These are phyloP conservation scores for Pyrenochaeta sp. DNA, from an alignment of 2,329 filamentous ascomycete genomes.

Conservation along the genomic window DNA sequence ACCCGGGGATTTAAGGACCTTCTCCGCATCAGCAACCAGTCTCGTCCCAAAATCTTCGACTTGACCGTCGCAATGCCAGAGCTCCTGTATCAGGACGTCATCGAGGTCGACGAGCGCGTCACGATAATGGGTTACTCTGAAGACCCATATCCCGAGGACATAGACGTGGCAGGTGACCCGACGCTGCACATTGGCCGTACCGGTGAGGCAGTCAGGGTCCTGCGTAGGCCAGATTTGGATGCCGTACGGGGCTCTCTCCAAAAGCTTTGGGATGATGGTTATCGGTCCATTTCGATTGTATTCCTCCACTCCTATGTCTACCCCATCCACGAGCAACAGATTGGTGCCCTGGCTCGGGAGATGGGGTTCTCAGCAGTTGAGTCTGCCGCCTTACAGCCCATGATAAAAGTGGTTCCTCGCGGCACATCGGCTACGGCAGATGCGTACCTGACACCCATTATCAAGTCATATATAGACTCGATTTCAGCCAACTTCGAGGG, in stretches of 20 bases:
- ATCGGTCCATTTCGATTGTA: not conserved
- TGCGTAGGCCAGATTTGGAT: not conserved
- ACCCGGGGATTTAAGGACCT: slow-evolving; percentile 43
- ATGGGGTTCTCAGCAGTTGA: not conserved
- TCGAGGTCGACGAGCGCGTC: not conserved
- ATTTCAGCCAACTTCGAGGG: slow-evolving; percentile 36
- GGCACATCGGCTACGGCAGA: slow-evolving; percentile 35
- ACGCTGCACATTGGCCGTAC: not conserved
- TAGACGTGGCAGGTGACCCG: not conserved
- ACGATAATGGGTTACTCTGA: not conserved
- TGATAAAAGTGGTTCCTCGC: slow-evolving; percentile 34
- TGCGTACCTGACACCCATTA: slow-evolving; percentile 38
- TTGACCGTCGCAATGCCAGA: slow-evolving; percentile 26
- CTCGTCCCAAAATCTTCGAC: slow-evolving; percentile 41
- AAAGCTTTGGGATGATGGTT: not conserved
- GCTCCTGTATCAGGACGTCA: slow-evolving; percentile 26
- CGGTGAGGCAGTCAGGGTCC: not conserved
- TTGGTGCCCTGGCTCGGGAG: not conserved
- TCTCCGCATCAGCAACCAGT: slow-evolving; percentile 42
- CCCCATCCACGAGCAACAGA: not conserved
- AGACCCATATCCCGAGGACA: not conserved
- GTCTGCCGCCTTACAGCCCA: slow-evolving; percentile 6
- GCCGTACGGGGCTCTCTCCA: not conserved
- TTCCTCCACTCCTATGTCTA: not conserved
- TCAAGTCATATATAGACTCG: slow-evolving; percentile 29